A percentile compares a stretch with the other conserved stretches of the same genome.
Evolutionary conservation across 352 stramenopile genomes (phyloP).

Genomic region (Globisporangium nagaii): DNA sequence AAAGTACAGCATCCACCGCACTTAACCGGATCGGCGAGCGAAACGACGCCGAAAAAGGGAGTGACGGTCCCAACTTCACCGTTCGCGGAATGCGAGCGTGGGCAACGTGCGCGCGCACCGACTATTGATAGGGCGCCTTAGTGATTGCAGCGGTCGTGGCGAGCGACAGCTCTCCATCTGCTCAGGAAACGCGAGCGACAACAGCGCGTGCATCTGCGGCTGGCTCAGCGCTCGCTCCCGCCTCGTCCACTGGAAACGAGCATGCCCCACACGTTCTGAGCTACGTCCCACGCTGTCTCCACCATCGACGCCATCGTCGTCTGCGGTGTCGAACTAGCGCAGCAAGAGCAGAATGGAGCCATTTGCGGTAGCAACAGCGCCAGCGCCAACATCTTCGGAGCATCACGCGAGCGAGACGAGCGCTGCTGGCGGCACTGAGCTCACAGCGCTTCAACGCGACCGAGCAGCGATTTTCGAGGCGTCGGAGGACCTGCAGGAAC

Average conservation of each 20-base stretch:
- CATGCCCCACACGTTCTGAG: not conserved
- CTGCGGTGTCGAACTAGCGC: not conserved
- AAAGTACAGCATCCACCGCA: no score
- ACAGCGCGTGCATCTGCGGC: not conserved
- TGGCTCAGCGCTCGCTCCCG: not conserved
- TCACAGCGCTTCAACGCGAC: constrained; percentile 25
- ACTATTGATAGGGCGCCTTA: no score
- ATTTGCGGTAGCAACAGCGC: not conserved
- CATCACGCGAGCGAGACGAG: not conserved
- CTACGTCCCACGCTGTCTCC: not conserved
- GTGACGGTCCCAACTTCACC: no score
- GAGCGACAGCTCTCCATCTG: no score
- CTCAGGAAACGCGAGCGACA: no score
- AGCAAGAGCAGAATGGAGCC: not conserved
- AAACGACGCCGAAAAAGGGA: no score
- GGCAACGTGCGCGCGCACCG: no score
- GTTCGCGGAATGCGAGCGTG: no score
- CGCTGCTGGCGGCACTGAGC: not conserved
- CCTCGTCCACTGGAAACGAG: not conserved
- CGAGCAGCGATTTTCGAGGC: constrained; percentile 33
- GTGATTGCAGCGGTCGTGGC: no score
- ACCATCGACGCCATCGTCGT: not conserved
- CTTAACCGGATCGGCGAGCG: no score
- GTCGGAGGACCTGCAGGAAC: constrained; percentile 45
- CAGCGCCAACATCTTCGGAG: not conserved